These are phyloP conservation scores for Solanum ossicruentum DNA, from an alignment of 257 asterid species.

Conservation along the genomic window DNA sequence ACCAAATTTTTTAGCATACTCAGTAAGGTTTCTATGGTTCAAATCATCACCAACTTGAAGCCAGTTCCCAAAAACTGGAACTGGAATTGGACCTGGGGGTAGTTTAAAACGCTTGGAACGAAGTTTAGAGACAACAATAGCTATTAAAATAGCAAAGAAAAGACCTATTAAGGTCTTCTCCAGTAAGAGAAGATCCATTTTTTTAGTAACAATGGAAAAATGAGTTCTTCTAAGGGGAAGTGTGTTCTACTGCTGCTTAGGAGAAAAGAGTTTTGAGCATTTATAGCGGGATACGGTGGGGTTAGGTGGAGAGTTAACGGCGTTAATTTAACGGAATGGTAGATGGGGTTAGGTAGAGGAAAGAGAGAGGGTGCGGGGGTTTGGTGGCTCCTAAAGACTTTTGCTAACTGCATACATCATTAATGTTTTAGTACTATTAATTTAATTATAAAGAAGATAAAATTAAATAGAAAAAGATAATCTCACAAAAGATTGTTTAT, in stretches of 20 bases:
- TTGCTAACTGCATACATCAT: neutral
- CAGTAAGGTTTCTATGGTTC: conserved; percentile 71
- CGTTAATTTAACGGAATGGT: neutral
- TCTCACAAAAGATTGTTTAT: too few relatives aligned
- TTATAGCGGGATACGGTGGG: neutral
- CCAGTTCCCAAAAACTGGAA: conserved; percentile 91
- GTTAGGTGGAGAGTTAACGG: neutral
- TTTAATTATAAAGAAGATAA: neutral
- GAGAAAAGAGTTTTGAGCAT: neutral
- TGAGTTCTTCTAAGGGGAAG: too few relatives aligned
- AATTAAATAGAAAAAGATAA: neutral
- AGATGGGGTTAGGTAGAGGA: neutral
- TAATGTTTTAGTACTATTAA: neutral
- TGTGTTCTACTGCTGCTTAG: neutral
- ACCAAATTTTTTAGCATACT: conserved; percentile 64
- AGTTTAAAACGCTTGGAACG: conserved; percentile 57
- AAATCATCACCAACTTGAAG: conserved; percentile 84
- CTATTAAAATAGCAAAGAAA: conserved; percentile 52
- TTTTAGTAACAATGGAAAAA: neutral
- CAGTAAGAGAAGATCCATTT: conserved; percentile 62
- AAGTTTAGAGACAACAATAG: conserved; percentile 44
- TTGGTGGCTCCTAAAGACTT: neutral
- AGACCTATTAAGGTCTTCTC: conserved; percentile 69
- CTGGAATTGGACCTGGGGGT: conserved; percentile 86
- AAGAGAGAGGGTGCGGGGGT: neutral